Evolutionary conservation across 306 rosid genomes (phyloP), one percentile per base, ranked within the genome.

Genomic region (Mimosa bimucronata): DNA sequence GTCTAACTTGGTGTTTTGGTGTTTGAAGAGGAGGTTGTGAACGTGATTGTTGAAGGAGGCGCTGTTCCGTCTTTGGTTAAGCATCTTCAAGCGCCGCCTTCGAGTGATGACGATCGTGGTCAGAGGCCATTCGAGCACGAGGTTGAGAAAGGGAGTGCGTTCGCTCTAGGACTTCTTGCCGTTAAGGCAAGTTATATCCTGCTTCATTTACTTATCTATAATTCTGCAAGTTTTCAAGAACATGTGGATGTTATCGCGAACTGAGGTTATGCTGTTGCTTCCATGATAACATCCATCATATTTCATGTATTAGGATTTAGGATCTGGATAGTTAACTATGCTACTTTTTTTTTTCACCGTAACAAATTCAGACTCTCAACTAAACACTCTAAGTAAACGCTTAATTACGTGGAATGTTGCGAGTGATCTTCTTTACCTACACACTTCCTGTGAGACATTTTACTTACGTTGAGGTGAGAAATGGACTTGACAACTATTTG

Each of bases 141-240:
- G 76, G 99, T 95, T 21, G 99, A 95, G 92, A 95, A 95, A 83
- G 98, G 99, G 66, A 88, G 97, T 76, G 99, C 99, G 44, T 95
- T 95, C 84, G 97, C 99, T 0, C 80, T 95, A 45, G 99, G 99
- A 62, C 98, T 95, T 79, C 98, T 95, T 67, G 99, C 99, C 37
- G 99, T 95, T 48, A 93, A 93, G 98, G 99, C 91, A 77, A 79
- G 67, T 75, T 78, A 3, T n/a, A 46, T 79, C 71, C 31, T 67
- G n/a, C 52, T 2, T 23, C 31, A 45, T 38, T 41, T 1, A 12
- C 1, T 68, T 13, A 21, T 7, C 15, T 58, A 14, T 53, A 55
- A 38, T 37, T 78, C 53, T 69, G 79, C 67, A 64, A 73, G 48
- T 69, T 74, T 21, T 61, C 41, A 41, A 40, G 64, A 75, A 77